These are phyloP conservation scores for Aphanocladium album DNA, from an alignment of 2,329 filamentous ascomycete species.

Conservation along the genomic window DNA sequence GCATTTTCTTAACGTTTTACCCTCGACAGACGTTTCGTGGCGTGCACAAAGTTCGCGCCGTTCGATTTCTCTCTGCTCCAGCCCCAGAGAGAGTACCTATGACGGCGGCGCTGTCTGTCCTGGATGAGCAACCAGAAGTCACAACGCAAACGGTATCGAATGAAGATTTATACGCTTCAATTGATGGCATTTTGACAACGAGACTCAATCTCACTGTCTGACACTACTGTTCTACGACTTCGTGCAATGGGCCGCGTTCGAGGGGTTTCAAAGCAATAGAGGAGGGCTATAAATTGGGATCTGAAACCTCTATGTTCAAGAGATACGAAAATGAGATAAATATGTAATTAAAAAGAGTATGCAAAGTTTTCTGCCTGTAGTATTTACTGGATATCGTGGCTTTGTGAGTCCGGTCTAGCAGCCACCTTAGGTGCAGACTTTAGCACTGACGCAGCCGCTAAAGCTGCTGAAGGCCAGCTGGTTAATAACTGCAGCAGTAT, in stretches of 20 bases:
- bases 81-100: conserved; percentile 5
- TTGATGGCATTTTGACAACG: conserved; percentile 1
- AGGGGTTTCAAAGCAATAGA: too few relatives aligned
- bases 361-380: too few relatives aligned
- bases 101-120: neutral
- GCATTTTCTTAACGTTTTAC: neutral
- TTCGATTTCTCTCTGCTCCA: neutral
- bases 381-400: too few relatives aligned
- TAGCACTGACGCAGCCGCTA: too few relatives aligned
- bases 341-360: too few relatives aligned
- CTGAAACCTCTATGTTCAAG: too few relatives aligned
- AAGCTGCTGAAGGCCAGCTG: too few relatives aligned
- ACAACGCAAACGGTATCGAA: neutral
- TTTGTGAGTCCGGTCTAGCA: too few relatives aligned
- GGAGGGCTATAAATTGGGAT: too few relatives aligned
- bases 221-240: neutral
- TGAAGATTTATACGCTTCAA: neutral
- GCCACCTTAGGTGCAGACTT: too few relatives aligned
- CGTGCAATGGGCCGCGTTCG: neutral
- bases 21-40: neutral
- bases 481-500: too few relatives aligned
- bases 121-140: neutral
- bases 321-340: too few relatives aligned
- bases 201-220: neutral
- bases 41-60: conserved; percentile 5